Conservation (phyloP, 2,329 filamentous ascomycete species). For the Alternaria rosae region DNA sequence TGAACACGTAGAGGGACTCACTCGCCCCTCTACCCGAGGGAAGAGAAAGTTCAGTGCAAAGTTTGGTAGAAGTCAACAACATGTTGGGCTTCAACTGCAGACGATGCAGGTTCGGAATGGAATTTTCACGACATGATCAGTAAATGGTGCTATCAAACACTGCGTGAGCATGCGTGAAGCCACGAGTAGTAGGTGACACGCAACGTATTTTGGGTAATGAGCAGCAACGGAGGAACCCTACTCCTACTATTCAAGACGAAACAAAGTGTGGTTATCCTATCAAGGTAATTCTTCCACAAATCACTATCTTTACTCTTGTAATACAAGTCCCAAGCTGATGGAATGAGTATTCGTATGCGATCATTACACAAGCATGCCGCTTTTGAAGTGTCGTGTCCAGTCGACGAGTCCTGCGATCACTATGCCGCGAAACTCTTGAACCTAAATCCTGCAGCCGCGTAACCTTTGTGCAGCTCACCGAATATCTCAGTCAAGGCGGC, state of each 20-base stretch:
- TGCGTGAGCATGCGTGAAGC: background rate
- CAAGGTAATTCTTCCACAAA: background rate
- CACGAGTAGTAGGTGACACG: background rate
- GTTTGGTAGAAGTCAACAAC: background rate
- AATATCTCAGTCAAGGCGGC: background rate
- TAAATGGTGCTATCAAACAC: background rate
- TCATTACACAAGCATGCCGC: background rate
- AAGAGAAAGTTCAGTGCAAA: background rate
- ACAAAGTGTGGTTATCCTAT: background rate
- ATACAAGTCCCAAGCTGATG: background rate
- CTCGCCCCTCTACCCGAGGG: background rate
- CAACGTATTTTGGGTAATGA: background rate
- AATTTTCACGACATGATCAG: background rate
- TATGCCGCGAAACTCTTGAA: background rate
- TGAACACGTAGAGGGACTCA: background rate
- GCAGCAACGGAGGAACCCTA: background rate
- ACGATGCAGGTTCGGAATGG: background rate
- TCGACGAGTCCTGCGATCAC: background rate
- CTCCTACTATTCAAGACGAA: background rate
- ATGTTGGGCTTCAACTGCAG: background rate
- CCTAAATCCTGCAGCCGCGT: background rate
- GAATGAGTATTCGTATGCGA: background rate
- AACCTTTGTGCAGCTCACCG: background rate
- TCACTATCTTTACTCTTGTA: background rate
- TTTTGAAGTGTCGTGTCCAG: background rate